phyloP scores from a whole-genome alignment of 2,329 filamentous ascomycete genomes.

The Colletotrichum sp. region DNA sequence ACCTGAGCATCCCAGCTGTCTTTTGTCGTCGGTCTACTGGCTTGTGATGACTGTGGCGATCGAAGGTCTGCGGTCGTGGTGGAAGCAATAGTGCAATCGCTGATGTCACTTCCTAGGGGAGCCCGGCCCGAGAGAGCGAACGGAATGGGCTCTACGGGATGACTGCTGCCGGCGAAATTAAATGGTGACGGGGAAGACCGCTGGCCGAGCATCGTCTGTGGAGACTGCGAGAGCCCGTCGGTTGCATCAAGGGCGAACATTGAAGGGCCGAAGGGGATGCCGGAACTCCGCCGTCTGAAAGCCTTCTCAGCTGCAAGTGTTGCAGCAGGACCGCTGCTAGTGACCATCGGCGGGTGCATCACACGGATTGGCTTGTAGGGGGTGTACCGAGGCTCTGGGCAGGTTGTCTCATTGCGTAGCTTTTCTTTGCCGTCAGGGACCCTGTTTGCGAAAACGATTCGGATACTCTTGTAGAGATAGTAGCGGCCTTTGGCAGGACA shows the following conservation, averaged over 20 bases:
- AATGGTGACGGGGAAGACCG: slow-evolving; percentile 28
- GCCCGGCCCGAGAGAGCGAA: slow-evolving; percentile 41
- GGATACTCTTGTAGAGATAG: slow-evolving; percentile 89
- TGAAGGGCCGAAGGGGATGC: slow-evolving; percentile 41
- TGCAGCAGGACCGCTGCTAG: slow-evolving; percentile 46
- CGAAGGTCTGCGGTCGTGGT: slow-evolving; percentile 21
- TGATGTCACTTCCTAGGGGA: slow-evolving; percentile 34
- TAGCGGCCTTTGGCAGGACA: slow-evolving; percentile 82
- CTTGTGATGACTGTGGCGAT: slow-evolving; percentile 30
- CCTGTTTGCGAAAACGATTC: slow-evolving; percentile 95
- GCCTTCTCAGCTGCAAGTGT: slow-evolving; percentile 64
- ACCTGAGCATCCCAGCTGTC: slow-evolving; percentile 33
- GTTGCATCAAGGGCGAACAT: slow-evolving; percentile 37
- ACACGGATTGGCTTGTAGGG: slow-evolving; percentile 74
- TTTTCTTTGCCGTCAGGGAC: slow-evolving; percentile 96
- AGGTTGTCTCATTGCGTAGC: slow-evolving; percentile 85
- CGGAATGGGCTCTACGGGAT: slow-evolving; percentile 55
- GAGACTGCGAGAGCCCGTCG: slow-evolving; percentile 28
- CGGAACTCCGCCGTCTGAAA: slow-evolving; percentile 61
- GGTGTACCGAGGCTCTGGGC: slow-evolving; percentile 86
- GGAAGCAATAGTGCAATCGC: slow-evolving; percentile 27
- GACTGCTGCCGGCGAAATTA: slow-evolving; percentile 33
- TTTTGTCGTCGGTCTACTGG: slow-evolving; percentile 38
- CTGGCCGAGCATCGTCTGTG: slow-evolving; percentile 11
- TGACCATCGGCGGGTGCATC: slow-evolving; percentile 45